Percentiles rank a stretch among this genome's conserved stretches.
phyloP scores from a whole-genome alignment of 2,329 filamentous ascomycete species.

The Clonostachys solani region DNA sequence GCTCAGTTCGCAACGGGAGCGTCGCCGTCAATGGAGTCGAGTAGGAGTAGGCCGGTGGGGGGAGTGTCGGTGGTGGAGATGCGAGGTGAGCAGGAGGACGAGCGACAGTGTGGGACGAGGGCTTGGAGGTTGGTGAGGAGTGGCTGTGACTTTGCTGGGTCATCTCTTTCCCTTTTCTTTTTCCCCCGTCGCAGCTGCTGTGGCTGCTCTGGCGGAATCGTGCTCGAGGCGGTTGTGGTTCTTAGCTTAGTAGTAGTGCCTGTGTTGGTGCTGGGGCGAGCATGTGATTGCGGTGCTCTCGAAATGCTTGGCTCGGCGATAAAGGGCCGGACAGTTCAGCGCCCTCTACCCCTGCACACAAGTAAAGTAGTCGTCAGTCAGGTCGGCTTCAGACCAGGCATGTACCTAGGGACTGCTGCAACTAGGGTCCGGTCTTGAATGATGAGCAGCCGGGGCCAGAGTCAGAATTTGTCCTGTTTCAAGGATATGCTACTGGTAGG shows the following conservation, averaged over 20 bases:
- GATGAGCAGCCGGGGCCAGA: too few species aligned
- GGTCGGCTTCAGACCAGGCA: too few species aligned
- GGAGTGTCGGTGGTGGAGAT: neutral
- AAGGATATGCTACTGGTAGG: too few species aligned
- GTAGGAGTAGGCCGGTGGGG: neutral
- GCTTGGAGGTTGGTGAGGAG: too few species aligned
- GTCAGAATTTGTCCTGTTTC: too few species aligned
- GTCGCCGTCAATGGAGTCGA: neutral
- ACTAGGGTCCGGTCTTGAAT: too few species aligned
- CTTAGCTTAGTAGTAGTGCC: neutral
- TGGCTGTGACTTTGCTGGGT: neutral
- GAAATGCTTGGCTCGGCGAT: slow-evolving; percentile 2
- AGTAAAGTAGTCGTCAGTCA: too few species aligned
- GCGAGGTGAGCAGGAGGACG: neutral
- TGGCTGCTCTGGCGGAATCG: too few species aligned
- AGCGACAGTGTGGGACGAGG: neutral
- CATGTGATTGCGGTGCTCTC: slow-evolving; percentile 33
- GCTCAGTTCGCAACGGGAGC: neutral
- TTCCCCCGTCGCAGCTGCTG: neutral
- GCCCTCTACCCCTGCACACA: too few species aligned
- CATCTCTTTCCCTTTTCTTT: neutral
- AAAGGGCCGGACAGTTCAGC: neutral
- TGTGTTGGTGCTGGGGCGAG: slow-evolving; percentile 15
- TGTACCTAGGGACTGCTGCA: too few species aligned
- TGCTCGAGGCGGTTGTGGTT: too few species aligned